Evolutionary conservation across 2,329 filamentous ascomycete species (phyloP).

Genomic region (Ascochyta lentis): DNA sequence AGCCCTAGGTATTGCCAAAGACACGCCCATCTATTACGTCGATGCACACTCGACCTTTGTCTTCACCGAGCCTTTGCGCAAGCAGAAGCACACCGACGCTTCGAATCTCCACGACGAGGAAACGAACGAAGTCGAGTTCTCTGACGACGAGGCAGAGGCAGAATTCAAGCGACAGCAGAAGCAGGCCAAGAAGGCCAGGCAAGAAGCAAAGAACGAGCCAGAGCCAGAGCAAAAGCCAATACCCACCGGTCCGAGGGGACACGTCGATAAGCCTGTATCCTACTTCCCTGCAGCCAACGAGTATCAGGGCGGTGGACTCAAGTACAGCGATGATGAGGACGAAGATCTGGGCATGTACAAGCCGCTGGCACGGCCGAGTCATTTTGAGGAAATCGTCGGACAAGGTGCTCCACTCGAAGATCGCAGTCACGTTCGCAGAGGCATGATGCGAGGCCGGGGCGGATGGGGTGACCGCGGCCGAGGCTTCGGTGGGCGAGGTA

Average conservation of each 20-base stretch:
- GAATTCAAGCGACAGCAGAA: constrained; percentile 69
- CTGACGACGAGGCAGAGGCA: constrained; percentile 92
- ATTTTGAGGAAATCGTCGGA: constrained; percentile 55
- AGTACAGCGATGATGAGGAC: constrained; percentile 54
- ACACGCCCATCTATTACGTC: constrained; percentile 79
- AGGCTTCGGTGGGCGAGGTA: constrained; percentile 45
- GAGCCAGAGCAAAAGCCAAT: constrained; percentile 22
- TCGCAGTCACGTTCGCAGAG: constrained; percentile 46
- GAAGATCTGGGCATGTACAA: constrained; percentile 56
- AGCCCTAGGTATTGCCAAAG: constrained; percentile 70
- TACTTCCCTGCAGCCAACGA: constrained; percentile 31
- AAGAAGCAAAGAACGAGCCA: constrained; percentile 35
- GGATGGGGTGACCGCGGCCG: constrained; percentile 47
- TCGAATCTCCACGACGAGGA: constrained; percentile 97
- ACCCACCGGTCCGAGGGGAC: constrained; percentile 29
- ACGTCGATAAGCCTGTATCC: constrained; percentile 26
- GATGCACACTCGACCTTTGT: constrained; percentile 80
- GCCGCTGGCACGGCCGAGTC: constrained; percentile 55
- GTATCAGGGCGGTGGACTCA: constrained; percentile 47
- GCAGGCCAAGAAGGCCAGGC: constrained; percentile 62
- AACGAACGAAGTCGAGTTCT: constrained; percentile 91
- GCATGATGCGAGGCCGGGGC: constrained; percentile 42
- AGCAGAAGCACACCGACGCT: constrained; percentile 86
- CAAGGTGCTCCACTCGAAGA: constrained; percentile 48
- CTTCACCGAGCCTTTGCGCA: constrained; percentile 82